Percentiles rank a stretch among this genome's conserved stretches.
Conservation (phyloP, 1,284 basidiomycete genomes). For the Heterobasidion irregulare region DNA sequence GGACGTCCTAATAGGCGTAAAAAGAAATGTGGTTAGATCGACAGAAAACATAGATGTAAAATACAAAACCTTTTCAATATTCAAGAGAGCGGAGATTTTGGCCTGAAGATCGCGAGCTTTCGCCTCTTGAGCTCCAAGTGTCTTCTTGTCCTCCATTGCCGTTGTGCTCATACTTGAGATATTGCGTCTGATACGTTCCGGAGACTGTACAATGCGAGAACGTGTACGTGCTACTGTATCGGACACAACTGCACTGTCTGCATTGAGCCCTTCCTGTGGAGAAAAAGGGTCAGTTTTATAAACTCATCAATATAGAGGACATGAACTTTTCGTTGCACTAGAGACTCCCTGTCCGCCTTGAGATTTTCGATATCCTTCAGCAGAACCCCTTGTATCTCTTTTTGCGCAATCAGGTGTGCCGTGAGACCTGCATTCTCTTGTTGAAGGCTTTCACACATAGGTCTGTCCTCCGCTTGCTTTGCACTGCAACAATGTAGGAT, state of each 20-base stretch:
- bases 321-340: slow-evolving; percentile 45
- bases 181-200: slow-evolving; percentile 75
- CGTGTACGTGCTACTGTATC: slow-evolving; percentile 56
- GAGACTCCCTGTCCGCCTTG: slow-evolving; percentile 55
- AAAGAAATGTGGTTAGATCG: not conserved
- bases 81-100: slow-evolving; percentile 63
- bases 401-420: slow-evolving; percentile 56
- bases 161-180: slow-evolving; percentile 65
- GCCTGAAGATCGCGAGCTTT: slow-evolving; percentile 70
- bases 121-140: slow-evolving; percentile 50
- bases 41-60: not conserved
- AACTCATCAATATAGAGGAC: not conserved
- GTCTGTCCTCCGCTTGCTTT: slow-evolving; percentile 64
- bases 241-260: slow-evolving; percentile 45
- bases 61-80: slow-evolving; percentile 55
- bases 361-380: slow-evolving; percentile 55
- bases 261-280: slow-evolving; percentile 47
- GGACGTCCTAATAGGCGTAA: slow-evolving; percentile 43
- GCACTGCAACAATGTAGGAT: slow-evolving; percentile 30
- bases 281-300: not conserved
- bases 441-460: slow-evolving; percentile 52
- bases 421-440: slow-evolving; percentile 55
- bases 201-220: slow-evolving; percentile 77
- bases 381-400: slow-evolving; percentile 52
- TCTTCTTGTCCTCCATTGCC: slow-evolving; percentile 53